Base-by-base conservation (phyloP, 2,329 filamentous ascomycete species). In the Emmonsiellopsis sp. region DNA sequence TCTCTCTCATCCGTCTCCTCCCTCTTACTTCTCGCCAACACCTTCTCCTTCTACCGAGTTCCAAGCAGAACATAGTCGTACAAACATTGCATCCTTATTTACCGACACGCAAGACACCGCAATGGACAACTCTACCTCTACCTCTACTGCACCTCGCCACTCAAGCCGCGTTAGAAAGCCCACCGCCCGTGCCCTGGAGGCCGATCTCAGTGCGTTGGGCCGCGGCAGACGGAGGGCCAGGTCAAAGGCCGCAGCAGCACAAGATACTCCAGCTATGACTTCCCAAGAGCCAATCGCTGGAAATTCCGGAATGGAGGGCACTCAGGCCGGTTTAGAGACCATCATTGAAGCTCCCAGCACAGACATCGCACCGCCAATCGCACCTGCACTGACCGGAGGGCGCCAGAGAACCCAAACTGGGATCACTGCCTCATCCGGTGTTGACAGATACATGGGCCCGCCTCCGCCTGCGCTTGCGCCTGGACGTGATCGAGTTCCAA, bases 131-230 rank as follows among this genome's bases (percentile, higher is more conserved):
- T 7, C 13, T 17, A 9, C 10, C 46, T 34, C 11, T 36, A 45
- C 45, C 42, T n/a, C 6, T 2, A 44, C 33, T 10, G 32, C 32
- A 31, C 33, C 46, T n/a, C 48, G 33, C 33, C 42, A 37, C 54
- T 68, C 65, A 14, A 57, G 53, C 13, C 64, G 65, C 5, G 42
- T 61, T 33, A 63, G 64, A 43, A 66, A 66, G 46, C 64, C 64
- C 14, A 67, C 65, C 3, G 55, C 56, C 17, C 62, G 63, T 33
- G 65, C 66, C 6, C 58, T 63, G 17, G 65, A 68, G 55, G 60
- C 64, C 42, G 53, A 54, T 40, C 46, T 52, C 36, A 53, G 48
- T 53, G 27, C 49, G 9, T 36, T 39, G 46, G 33, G 21, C 21
- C 21, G 46, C 21, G 17, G 31, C n/a, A 33, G 14, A 31, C 6